Evolutionary conservation across 192 early-diverging fungal species (phyloP).

Genomic region (Chytriomyces sp.): DNA sequence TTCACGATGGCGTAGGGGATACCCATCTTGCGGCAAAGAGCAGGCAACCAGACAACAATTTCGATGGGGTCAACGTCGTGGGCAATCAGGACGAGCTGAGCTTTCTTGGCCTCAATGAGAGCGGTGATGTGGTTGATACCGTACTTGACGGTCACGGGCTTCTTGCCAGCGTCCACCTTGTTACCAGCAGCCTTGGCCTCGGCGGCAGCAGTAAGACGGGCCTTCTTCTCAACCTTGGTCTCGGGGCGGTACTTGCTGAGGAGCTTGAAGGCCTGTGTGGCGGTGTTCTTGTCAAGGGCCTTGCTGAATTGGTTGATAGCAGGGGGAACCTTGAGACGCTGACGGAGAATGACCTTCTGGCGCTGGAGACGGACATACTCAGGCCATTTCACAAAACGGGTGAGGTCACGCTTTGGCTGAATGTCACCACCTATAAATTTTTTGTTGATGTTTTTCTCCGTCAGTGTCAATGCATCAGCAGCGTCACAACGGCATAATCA

Average conservation of each 20-base stretch:
- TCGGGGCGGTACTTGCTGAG: conserved; percentile 99
- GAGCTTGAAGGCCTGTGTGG: conserved; percentile 98
- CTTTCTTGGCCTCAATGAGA: conserved; percentile 98
- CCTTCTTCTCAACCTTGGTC: conserved; percentile 94
- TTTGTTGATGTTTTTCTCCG: too few species aligned
- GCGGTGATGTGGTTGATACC: conserved; percentile 99
- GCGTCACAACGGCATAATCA: too few species aligned
- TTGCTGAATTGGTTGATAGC: conserved; percentile 99
- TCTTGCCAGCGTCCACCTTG: conserved; percentile 87
- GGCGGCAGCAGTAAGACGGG: conserved; percentile 85
- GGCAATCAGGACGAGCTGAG: conserved; percentile 97
- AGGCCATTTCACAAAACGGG: conserved; percentile 99
- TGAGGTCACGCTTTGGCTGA: conserved; percentile 93
- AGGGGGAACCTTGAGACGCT: conserved; percentile 99
- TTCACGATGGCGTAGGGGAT: conserved; percentile 99
- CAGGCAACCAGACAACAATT: conserved; percentile 98
- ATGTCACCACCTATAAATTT: conserved; percentile 79
- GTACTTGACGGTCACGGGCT: conserved; percentile 97
- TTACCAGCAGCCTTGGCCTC: conserved; percentile 84
- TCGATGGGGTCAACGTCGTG: conserved; percentile 99
- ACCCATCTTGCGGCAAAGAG: conserved; percentile 99
- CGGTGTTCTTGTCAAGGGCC: conserved; percentile 98
- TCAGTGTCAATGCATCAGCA: background rate
- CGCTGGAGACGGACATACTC: conserved; percentile 98
- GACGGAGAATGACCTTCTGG: conserved; percentile 95